A percentile compares a stretch with the other conserved stretches of the same genome.
phyloP scores from a whole-genome alignment of 495 filamentous ascomycete genomes.

The Thermochaetoides thermophila region DNA sequence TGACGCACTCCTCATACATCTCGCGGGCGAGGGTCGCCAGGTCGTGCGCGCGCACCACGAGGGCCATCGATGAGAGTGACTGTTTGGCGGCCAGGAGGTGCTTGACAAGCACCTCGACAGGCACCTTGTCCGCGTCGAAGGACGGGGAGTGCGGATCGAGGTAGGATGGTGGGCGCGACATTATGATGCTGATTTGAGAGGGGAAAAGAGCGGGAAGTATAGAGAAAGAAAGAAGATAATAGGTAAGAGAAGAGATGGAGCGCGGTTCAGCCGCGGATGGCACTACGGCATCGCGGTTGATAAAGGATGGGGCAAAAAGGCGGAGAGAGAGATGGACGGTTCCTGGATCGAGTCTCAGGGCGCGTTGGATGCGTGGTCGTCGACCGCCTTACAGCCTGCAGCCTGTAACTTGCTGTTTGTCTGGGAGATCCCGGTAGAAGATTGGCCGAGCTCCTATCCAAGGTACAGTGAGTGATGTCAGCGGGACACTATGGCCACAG shows the following conservation, averaged over 20 bases:
- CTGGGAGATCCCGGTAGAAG: no score
- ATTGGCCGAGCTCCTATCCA: no score
- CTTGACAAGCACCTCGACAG: conserved; percentile 59
- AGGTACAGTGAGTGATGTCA: no score
- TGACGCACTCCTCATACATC: conserved; percentile 64
- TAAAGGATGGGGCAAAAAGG: background rate
- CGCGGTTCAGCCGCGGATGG: background rate
- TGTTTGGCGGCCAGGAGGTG: conserved; percentile 82
- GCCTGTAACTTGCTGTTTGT: no score
- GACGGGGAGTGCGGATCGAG: conserved; percentile 7
- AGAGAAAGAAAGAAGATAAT: background rate
- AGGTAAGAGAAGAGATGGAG: background rate
- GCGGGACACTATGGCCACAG: no score
- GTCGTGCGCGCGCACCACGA: conserved; percentile 78
- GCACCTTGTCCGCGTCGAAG: conserved; percentile 20
- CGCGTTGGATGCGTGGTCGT: no score
- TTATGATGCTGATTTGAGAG: conserved; percentile 1
- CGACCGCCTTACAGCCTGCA: no score
- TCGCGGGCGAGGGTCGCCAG: conserved; percentile 63
- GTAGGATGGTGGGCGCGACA: conserved; percentile 6
- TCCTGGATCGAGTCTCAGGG: no score
- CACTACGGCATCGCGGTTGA: conserved; percentile 4
- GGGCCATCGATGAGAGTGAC: conserved; percentile 70
- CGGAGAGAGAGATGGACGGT: no score
- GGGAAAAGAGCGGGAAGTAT: conserved; percentile 5